Evolutionary conservation across 345 rosid species (phyloP).

Genomic region (Dipteronia dyeriana): DNA sequence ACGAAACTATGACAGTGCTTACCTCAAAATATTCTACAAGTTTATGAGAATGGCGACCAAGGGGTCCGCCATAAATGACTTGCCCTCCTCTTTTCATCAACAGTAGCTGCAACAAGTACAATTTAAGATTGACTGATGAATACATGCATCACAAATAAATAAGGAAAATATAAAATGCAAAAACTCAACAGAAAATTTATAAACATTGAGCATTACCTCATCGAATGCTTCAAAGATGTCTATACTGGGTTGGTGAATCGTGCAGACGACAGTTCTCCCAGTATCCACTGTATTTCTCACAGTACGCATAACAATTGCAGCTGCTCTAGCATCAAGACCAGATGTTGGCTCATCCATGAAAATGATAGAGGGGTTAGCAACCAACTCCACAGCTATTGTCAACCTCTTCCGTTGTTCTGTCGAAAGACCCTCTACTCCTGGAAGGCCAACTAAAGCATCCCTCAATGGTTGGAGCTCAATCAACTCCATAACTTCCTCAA

Average conservation of each 20-base stretch:
- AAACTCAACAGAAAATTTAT: background rate
- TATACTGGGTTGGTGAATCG: constrained; percentile 95
- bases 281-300: constrained; percentile 94
- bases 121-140: background rate
- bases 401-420: constrained; percentile 93
- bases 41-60: constrained; percentile 72
- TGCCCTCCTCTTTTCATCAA: constrained; percentile 95
- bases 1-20: constrained; percentile 3
- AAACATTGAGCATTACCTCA: constrained; percentile 52
- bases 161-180: background rate
- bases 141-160: background rate
- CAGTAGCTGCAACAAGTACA: constrained; percentile 51
- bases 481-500: constrained; percentile 92
- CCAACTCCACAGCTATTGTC: constrained; percentile 96
- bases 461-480: constrained; percentile 74
- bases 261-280: constrained; percentile 92
- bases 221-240: constrained; percentile 95
- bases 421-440: constrained; percentile 79
- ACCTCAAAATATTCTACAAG: constrained; percentile 91
- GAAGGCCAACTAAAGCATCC: constrained; percentile 85
- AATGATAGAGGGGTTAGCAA: constrained; percentile 89
- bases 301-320: constrained; percentile 94
- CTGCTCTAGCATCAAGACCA: constrained; percentile 96
- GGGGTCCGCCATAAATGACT: constrained; percentile 80
- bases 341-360: constrained; percentile 98